Base-by-base conservation (phyloP, 352 stramenopile species). In the Phytopythium litorale region DNA sequence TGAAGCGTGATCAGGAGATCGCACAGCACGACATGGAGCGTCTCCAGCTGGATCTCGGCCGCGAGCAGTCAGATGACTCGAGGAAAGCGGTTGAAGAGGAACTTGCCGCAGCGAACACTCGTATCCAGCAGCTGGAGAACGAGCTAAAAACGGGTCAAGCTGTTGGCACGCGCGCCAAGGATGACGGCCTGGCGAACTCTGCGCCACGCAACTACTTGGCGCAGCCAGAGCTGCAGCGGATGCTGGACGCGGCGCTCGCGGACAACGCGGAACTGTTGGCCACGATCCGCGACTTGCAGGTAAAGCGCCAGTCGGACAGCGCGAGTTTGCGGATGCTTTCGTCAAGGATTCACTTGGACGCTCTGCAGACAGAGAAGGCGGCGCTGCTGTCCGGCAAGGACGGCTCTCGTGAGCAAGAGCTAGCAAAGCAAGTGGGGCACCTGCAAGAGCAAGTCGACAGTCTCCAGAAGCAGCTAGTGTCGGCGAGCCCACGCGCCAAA, bases 261-360 rank as follows among this genome's bases (percentile, higher is more conserved):
- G 79, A 89, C 54, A 89, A 89, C 37, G 70, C 71, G 46, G 72
- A 89, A 42, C 70, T 92, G 43, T 67, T 87, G 37, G 76, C 82
- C 55, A 87, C 77, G 19, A 74, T 89, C 56, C 73, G 78, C 63
- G 69, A 84, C n/a, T 56, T 89, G 35, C 75, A 90, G 78, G 74
- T 84, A 75, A 86, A 82, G 66, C 71, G 63, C 38, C 51, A 67
- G 53, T 67, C 63, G 68, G 73, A 60, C 60, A 58, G 68, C 57
- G 70, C 49, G n/a, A 74, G 66, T 52, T 57, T 80, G 46, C 71
- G 70, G 58, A 63, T 83, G 56, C 50, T 73, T 19, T 81, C 64
- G 52, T 70, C 64, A 18, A 66, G 25, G 60, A 72, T 60, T 72
- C 60, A 75, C 51, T 52, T 45, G 49, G 48, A 60, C 33, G 65